phyloP scores from a whole-genome alignment of 306 rosid species.

The Lagenaria siceraria region DNA sequence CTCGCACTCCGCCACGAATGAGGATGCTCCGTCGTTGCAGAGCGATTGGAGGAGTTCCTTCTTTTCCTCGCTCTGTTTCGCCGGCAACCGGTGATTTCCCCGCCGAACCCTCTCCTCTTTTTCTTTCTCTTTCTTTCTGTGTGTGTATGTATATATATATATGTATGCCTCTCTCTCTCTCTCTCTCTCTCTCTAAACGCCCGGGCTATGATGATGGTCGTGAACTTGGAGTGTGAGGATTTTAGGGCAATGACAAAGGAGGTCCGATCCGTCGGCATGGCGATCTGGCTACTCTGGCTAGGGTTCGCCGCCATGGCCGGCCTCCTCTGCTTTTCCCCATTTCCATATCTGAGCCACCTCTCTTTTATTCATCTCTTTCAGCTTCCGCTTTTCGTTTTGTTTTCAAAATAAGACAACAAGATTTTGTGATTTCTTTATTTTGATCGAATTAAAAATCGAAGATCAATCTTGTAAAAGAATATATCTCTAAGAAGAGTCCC shows the following conservation, averaged over 20 bases:
- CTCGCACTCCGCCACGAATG: slow-evolving; percentile 3
- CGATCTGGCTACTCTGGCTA: background rate
- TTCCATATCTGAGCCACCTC: background rate
- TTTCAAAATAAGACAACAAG: background rate
- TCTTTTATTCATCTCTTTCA: background rate
- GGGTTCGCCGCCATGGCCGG: slow-evolving; percentile 2
- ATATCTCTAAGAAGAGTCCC: background rate
- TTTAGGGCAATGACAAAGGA: background rate
- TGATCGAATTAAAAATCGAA: background rate
- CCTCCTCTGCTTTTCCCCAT: slow-evolving; percentile 1
- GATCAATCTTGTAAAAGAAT: background rate
- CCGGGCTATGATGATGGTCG: slow-evolving; percentile 2
- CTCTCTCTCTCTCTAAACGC: background rate
- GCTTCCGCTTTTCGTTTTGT: background rate
- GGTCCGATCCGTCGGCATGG: background rate
- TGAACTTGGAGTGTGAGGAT: background rate
- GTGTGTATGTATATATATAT: background rate
- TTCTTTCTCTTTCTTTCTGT: background rate
- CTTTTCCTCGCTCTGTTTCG: slow-evolving; percentile 1
- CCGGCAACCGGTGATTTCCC: background rate
- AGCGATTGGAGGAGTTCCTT: slow-evolving; percentile 4
- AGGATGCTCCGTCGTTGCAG: background rate
- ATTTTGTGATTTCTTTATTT: background rate
- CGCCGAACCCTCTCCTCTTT: background rate
- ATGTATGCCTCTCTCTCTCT: background rate